Base-by-base conservation (phyloP, 352 stramenopile genomes). In the Globisporangium iwayamae region DNA sequence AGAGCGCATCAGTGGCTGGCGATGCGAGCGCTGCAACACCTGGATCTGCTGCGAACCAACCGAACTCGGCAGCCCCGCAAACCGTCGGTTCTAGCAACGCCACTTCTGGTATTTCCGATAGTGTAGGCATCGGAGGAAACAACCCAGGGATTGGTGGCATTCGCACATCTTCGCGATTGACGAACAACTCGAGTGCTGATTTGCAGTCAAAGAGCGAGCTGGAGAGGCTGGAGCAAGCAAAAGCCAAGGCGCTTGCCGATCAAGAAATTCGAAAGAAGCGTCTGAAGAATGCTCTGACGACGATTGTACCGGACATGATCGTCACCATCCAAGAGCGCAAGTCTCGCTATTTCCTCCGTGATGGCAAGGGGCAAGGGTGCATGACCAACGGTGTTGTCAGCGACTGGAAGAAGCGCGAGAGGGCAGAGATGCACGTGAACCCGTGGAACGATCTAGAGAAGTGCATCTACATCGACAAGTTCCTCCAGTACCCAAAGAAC, bases 371-470 rank as follows among this genome's bases (percentile, higher is more conserved):
- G 0, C 85, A 93, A 65, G 79, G 85, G 7, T 84, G 72, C 46
- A 81, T 91, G 74, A 70, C 71, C 5, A 85, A 89, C 64, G 85
- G 85, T 9, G 56, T 94, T 30, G 73, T 76, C 4, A 70, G 66
- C 9, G 83, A 93, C 65, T 83, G 78, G 73, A 82, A 80, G 25
- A 56, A 87, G 36, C 87, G 86, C 30, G 81, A 90, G 67, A 77
- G 79, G 28, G 80, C 74, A 1, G 79, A 93, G 50, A 78, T 86
- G 63, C 73, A 92, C n/a, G 83, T 93, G 28, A 99, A 99, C 57
- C 83, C 96, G 9, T 99, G 97, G 97, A 98, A 86, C 56, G 98
- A 99, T 67, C 75, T 99, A 56, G 98, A 99, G 76, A 99, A 99
- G 70, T 98, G 90, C 66, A 99, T 99, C 57, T 99, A 98, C 67